Base-by-base conservation (phyloP, 345 rosid genomes). In the Lepidium africanum region DNA sequence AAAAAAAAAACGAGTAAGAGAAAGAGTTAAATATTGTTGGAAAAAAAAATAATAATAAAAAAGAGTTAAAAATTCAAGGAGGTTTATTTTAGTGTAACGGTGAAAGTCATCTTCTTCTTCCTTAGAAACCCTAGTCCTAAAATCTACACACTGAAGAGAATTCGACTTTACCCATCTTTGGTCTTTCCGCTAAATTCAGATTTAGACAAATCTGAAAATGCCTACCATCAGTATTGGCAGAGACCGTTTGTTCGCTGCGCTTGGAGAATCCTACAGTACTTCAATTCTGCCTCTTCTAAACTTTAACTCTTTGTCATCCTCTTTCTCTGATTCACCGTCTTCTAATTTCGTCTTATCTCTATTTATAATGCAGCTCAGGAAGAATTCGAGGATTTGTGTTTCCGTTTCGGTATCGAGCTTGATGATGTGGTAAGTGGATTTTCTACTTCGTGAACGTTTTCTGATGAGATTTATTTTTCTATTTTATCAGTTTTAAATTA, bases 311-410 rank as follows among this genome's bases (percentile, higher is more conserved):
- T 33, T 25, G 11, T 27, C 32, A 38, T 11, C 17, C 30, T 60
- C 16, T 14, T 45, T 17, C 42, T 57, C 50, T 43, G 38, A 12
- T 35, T 17, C 30, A 9, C 11, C 14, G 7, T 56, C 1, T 37
- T n/a, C 40, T 15, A n/a, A 41, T 37, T 61, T 52, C 27, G 3
- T 54, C 52, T 55, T 6, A 37, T 72, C 32, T 30, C 21, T 39
- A 0, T 35, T 15, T 23, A 3, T 21, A 54, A 67, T 65, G 17
- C 63, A 92, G 98, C 85, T 10, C 79, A 80, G 66, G 95, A 89
- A 67, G 85, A 88, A 74, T 94, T 91, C 23, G 95, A 91, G 49
- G 97, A 87, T 53, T 78, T 94, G 32, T 94, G 99, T 84, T 94
- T 91, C 85, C 33, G 78, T 23, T 94, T 91, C 5, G 99, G 99